phyloP scores from a whole-genome alignment of 2,329 filamentous ascomycete genomes.

The Acephala macrosclerotiorum region DNA sequence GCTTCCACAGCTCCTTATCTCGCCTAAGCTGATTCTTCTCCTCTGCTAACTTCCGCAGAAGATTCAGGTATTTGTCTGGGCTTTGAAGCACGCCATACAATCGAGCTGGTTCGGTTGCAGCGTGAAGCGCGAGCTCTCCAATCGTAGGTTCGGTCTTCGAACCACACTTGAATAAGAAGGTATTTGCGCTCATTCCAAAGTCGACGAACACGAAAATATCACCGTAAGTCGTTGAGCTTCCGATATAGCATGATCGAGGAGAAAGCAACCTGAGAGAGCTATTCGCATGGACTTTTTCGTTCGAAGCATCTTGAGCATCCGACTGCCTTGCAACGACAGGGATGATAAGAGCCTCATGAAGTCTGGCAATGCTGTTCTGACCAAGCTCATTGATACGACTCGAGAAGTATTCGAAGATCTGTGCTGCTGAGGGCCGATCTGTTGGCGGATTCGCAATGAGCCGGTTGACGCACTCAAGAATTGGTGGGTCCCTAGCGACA shows the following conservation, averaged over 20 bases:
- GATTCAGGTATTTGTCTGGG: slow-evolving; percentile 83
- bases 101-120: slow-evolving; percentile 84
- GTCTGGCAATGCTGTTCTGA: slow-evolving; percentile 62
- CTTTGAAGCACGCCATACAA: slow-evolving; percentile 82
- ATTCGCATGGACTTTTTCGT: slow-evolving; percentile 51
- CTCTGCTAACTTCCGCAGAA: slow-evolving; percentile 83
- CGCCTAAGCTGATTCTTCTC: slow-evolving; percentile 73
- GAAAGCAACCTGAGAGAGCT: slow-evolving; percentile 60
- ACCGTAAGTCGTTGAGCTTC: slow-evolving; percentile 72
- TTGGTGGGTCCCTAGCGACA: slow-evolving; percentile 81
- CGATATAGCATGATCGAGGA: slow-evolving; percentile 82
- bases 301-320: slow-evolving; percentile 32
- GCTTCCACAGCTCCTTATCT: slow-evolving; percentile 79
- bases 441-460: slow-evolving; percentile 77
- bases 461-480: slow-evolving; percentile 77
- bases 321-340: slow-evolving; percentile 60
- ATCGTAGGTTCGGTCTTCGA: slow-evolving; percentile 92
- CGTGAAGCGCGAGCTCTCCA: slow-evolving; percentile 80
- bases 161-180: slow-evolving; percentile 87
- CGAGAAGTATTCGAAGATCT: slow-evolving; percentile 84
- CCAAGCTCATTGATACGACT: slow-evolving; percentile 78
- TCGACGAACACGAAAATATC: slow-evolving; percentile 98
- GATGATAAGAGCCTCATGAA: slow-evolving; percentile 74
- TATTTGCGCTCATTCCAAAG: slow-evolving; percentile 86
- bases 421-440: slow-evolving; percentile 69